Evolutionary conservation across 2,329 filamentous ascomycete species (phyloP), one percentile per base, ranked within the genome.

Genomic region (Aureobasidium sp.): DNA sequence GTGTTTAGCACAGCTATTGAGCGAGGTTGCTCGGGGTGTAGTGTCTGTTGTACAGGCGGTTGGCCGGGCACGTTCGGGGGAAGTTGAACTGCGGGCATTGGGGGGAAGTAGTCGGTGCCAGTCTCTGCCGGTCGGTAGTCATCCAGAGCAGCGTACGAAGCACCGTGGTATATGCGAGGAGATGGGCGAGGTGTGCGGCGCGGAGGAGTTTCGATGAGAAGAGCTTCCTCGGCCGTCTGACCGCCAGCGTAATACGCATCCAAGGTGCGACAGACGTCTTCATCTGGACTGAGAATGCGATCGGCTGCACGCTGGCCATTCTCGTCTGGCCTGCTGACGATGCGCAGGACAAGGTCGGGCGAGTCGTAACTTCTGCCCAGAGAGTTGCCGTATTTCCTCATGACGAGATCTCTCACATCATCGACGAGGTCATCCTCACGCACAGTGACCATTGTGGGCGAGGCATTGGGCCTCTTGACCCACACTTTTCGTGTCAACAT

Each of bases 361-460:
- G 94, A 82, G 75, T 99, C 94, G 73, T 92, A 96, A 57, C 83
- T 88, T 67, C 86, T 86, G 54, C 93, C 93, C 27, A 99, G 80
- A 15, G 91, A 95, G 74, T 99, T 97, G 67, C 86, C 85, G 73
- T 97, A 99, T 77, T 97, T 97, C 69, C 84, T 85, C 67, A 97
- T 78, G 61, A 97, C 94, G 79, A 90, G 84, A 67, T 96, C 94
- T 67, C 93, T 88, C 63, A 96, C 87, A 74, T 96, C 93, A 73
- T 99, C 94, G 61, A 97, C 92, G 67, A 97, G 77, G 70, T 96
- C 91, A 68, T 95, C 90, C 69, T 95, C 89, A 67, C 84, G 81
- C 68, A 95, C 88, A 63, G 87, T 85, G 60, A 99, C 87, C 68
- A 94, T 80, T 15, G 94, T 99, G 40, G 93, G 85, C 60, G 93